phyloP scores from a whole-genome alignment of 1,284 basidiomycete species.

The Leccinum pachyderme region DNA sequence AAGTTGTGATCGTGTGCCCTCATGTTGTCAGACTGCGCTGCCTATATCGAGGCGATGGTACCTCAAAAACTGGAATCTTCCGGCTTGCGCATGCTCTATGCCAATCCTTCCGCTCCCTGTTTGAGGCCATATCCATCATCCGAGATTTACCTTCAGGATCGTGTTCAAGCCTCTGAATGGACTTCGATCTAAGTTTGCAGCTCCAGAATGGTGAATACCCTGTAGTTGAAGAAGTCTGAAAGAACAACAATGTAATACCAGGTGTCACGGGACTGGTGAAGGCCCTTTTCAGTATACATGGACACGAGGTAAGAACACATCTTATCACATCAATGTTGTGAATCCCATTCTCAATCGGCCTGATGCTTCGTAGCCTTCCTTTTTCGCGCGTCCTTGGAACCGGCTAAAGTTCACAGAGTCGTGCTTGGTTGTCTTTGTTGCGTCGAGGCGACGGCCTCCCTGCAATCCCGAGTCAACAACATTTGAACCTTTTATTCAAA shows the following conservation, averaged over 20 bases:
- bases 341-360: too few species aligned
- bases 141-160: too few species aligned
- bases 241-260: too few species aligned
- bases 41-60: background rate
- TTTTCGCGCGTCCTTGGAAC: background rate
- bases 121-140: background rate
- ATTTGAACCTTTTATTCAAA: background rate
- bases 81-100: background rate
- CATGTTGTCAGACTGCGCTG: background rate
- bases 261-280: too few species aligned
- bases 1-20: background rate
- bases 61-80: background rate
- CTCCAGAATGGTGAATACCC: too few species aligned
- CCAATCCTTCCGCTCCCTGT: background rate
- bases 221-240: too few species aligned
- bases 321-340: too few species aligned
- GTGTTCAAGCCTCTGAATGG: too few species aligned
- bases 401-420: background rate
- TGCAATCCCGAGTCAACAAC: background rate
- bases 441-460: background rate
- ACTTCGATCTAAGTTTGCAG: too few species aligned
- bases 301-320: background rate
- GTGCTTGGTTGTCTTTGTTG: too few species aligned
- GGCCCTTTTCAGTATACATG: too few species aligned
- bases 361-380: too few species aligned